phyloP scores from a whole-genome alignment of 192 early-diverging fungal genomes.

The Backusella westeae region DNA sequence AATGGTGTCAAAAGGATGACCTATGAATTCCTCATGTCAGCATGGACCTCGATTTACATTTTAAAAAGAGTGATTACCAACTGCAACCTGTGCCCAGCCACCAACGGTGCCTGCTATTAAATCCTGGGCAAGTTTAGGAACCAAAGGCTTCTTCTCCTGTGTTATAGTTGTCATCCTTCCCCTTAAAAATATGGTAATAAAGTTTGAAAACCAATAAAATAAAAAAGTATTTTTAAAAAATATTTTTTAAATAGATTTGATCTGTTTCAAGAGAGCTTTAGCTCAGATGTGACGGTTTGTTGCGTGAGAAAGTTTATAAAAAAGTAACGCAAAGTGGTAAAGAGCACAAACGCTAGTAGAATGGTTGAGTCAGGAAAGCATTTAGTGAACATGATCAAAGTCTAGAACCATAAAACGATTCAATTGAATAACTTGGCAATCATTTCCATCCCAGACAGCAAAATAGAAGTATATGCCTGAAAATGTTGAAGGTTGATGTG shows the following conservation, averaged over 20 bases:
- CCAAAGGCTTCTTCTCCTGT: conserved; percentile 14
- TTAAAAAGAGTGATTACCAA: conserved; percentile 34
- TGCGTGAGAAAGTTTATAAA: not conserved
- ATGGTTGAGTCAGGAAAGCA: not conserved
- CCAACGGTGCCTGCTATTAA: conserved; percentile 61
- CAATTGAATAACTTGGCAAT: not conserved
- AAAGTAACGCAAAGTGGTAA: not conserved
- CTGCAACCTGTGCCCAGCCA: conserved; percentile 70
- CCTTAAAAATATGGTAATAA: not conserved
- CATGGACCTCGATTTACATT: not conserved
- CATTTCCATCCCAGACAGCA: not conserved
- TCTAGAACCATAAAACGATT: not conserved
- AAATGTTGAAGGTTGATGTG: not conserved
- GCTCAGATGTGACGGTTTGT: not conserved
- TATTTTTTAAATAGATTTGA: not conserved
- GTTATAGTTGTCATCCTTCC: conserved; percentile 4
- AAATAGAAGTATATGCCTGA: too few species aligned
- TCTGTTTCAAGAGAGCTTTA: not conserved
- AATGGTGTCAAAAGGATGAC: conserved; percentile 64
- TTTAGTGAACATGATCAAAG: not conserved
- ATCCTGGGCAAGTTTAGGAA: conserved; percentile 53
- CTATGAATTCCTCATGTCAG: not conserved
- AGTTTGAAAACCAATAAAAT: conserved; percentile 1
- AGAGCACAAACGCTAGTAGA: too few species aligned
- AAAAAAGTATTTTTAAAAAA: not conserved